phyloP scores from a whole-genome alignment of 2,329 filamentous ascomycete species.

The Diaporthe helianthi region DNA sequence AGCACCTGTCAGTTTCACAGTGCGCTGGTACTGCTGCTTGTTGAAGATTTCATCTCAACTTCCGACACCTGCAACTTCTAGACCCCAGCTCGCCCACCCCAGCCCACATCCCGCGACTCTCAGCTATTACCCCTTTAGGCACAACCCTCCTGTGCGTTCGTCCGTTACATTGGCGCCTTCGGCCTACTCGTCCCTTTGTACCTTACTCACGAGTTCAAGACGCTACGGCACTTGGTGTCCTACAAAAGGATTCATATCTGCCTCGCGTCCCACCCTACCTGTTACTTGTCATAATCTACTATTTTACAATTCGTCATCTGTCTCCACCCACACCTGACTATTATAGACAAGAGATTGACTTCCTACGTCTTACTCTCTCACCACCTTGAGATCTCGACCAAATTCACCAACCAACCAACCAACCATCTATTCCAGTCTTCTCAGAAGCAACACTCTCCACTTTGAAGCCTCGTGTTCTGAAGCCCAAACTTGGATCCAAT shows the following conservation, averaged over 20 bases:
- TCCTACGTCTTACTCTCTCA: slow-evolving; percentile 3
- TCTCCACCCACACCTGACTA: neutral
- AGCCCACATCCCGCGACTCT: slow-evolving; percentile 32
- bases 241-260: slow-evolving; percentile 33
- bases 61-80: slow-evolving; percentile 21
- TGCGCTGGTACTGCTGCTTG: slow-evolving; percentile 32
- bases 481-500: slow-evolving; percentile 14
- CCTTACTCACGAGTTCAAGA: slow-evolving; percentile 15
- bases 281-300: slow-evolving; percentile 6
- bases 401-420: neutral
- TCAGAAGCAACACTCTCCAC: neutral
- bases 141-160: slow-evolving; percentile 32
- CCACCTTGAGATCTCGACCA: neutral
- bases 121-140: slow-evolving; percentile 35
- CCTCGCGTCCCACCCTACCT: slow-evolving; percentile 19
- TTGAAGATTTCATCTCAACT: slow-evolving; percentile 31
- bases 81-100: slow-evolving; percentile 21
- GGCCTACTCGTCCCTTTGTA: slow-evolving; percentile 14
- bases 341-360: neutral
- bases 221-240: slow-evolving; percentile 32
- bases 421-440: neutral
- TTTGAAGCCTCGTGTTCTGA: neutral
- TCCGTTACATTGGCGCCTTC: slow-evolving; percentile 30
- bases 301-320: slow-evolving; percentile 12
- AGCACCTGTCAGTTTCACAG: slow-evolving; percentile 42